Evolutionary conservation across 768 basidiomycete species (phyloP), one percentile per base, ranked within the genome.

Genomic region (Symmetrospora coprosmae): DNA sequence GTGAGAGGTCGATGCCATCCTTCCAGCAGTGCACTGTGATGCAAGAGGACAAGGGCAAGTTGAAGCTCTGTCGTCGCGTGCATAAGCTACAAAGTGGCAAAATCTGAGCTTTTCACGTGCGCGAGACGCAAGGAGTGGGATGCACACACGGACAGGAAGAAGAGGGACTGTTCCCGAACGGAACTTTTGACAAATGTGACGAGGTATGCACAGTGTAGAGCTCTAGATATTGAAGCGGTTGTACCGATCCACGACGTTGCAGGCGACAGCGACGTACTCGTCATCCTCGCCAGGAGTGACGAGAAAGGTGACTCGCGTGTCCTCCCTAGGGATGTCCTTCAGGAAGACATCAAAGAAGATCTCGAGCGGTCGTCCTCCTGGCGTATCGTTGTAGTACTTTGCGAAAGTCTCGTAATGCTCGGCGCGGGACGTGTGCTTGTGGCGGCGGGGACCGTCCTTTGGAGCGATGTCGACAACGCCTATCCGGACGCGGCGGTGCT

Each of bases 1-100:
- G 13, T 55, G 53, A 2, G 62, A 34, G 2, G 67, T 50, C 2
- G 70, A 27, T 1, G 23, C 50, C n/a, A n/a, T n/a, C n/a, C n/a
- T n/a, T n/a, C n/a, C n/a, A n/a, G n/a, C n/a, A n/a, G n/a, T n/a
- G n/a, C n/a, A n/a, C n/a, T n/a, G n/a, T n/a, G n/a, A n/a, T n/a
- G n/a, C n/a, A n/a, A n/a, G n/a, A n/a, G n/a, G n/a, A n/a, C n/a
- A n/a, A n/a, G n/a, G n/a, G n/a, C n/a, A n/a, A n/a, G n/a, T n/a
- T n/a, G n/a, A n/a, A n/a, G n/a, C n/a, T n/a, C n/a, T n/a, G n/a
- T n/a, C n/a, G n/a, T n/a, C n/a, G n/a, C n/a, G n/a, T n/a, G n/a
- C n/a, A n/a, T n/a, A n/a, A n/a, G n/a, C n/a, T n/a, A n/a, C n/a
- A n/a, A n/a, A n/a, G n/a, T n/a, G n/a, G n/a, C n/a, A n/a, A n/a